phyloP scores from a whole-genome alignment of 352 stramenopile genomes.

The Phytopythium sindhum region DNA sequence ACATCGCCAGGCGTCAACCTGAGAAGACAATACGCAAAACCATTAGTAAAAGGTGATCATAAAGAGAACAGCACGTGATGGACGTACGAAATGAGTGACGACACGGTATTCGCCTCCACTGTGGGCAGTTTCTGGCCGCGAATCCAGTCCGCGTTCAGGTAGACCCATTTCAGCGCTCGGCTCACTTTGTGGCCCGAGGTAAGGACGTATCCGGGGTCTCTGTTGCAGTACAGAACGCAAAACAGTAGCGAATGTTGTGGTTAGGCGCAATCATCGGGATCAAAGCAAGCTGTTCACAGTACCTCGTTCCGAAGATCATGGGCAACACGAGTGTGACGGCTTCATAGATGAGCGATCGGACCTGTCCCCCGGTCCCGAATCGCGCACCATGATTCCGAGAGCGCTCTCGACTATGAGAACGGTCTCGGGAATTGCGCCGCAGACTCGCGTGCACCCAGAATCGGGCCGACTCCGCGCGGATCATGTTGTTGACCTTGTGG shows the following conservation, averaged over 20 bases:
- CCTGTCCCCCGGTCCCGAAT: conserved; percentile 43
- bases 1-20: conserved; percentile 57
- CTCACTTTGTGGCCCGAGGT: conserved; percentile 64
- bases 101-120: conserved; percentile 20
- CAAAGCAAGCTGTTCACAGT: not conserved
- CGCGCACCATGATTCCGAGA: conserved; percentile 44
- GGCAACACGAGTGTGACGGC: conserved; percentile 71
- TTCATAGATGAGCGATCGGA: conserved; percentile 76
- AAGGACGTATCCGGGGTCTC: conserved; percentile 65
- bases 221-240: conserved; percentile 16
- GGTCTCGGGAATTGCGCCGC: conserved; percentile 59
- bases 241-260: not conserved
- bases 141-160: conserved; percentile 86
- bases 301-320: conserved; percentile 73
- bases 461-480: conserved; percentile 76
- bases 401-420: conserved; percentile 37
- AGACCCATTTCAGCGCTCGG: conserved; percentile 84
- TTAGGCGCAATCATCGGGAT: not conserved
- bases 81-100: conserved; percentile 37
- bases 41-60: not conserved
- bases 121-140: conserved; percentile 52
- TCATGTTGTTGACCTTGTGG: conserved; percentile 80
- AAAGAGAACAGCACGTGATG: not conserved
- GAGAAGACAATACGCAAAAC: not conserved
- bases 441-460: conserved; percentile 85